These are phyloP conservation scores for Edaphochlamys debaryana DNA, from an alignment of 139 green algal species.

Conservation along the genomic window DNA sequence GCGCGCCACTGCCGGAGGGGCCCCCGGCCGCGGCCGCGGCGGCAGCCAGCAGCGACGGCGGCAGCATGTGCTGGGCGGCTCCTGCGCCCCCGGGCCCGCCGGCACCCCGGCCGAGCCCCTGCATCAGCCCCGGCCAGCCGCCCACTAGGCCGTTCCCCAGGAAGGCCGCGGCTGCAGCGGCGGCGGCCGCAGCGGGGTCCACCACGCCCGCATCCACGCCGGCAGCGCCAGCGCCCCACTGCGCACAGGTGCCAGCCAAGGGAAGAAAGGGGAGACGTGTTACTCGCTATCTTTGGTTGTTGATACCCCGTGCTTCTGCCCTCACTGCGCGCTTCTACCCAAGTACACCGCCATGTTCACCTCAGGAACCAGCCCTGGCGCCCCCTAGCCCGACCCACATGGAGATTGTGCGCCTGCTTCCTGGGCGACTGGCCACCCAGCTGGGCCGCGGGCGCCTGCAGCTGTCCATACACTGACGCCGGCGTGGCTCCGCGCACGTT, in stretches of 20 bases:
- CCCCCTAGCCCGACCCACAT: neutral
- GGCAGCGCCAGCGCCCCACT: neutral
- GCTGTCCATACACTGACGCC: constrained; percentile 46
- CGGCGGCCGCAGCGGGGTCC: constrained; percentile 5
- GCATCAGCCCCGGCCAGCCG: constrained; percentile 12
- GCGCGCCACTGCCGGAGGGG: too few relatives aligned
- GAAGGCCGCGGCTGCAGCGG: constrained; percentile 6
- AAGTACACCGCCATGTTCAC: too few relatives aligned
- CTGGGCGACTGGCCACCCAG: neutral
- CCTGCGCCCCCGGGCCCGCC: neutral
- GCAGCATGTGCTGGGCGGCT: neutral
- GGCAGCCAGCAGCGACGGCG: too few relatives aligned
- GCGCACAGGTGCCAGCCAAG: too few relatives aligned
- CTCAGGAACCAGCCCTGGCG: too few relatives aligned
- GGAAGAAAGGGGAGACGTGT: too few relatives aligned
- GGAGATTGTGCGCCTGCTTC: neutral
- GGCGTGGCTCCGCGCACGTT: constrained; percentile 45
- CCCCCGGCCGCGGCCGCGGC: too few relatives aligned
- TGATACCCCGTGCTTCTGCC: too few relatives aligned
- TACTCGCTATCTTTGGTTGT: too few relatives aligned
- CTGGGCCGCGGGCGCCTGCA: constrained; percentile 6
- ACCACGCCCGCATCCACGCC: neutral
- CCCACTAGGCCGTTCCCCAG: constrained; percentile 19
- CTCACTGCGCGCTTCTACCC: too few relatives aligned
- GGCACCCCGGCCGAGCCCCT: neutral